phyloP scores from a whole-genome alignment of 768 basidiomycete genomes.

The Xerocomellus dryophilus region DNA sequence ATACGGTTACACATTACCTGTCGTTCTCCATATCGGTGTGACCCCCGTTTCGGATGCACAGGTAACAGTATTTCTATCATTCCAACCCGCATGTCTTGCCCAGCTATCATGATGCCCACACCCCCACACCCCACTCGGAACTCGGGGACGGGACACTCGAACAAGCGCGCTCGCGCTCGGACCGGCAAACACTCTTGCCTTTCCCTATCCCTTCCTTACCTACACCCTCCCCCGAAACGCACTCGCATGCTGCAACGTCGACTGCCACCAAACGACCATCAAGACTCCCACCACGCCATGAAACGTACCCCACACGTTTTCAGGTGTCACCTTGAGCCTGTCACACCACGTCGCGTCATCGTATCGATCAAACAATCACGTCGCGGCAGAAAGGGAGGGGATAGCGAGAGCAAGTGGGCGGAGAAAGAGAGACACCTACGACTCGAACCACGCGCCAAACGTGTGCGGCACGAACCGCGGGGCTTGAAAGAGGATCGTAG shows the following conservation, averaged over 20 bases:
- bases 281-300: constrained; percentile 71
- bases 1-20: neutral
- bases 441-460: constrained; percentile 58
- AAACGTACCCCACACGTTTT: constrained; percentile 65
- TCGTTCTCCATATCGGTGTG: neutral
- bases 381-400: no score
- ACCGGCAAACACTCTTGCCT: no score
- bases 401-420: no score
- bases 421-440: constrained; percentile 37
- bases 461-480: constrained; percentile 78
- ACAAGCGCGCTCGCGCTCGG: no score
- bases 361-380: no score
- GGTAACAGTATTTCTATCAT: neutral
- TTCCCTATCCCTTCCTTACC: neutral
- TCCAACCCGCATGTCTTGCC: no score
- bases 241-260: constrained; percentile 53
- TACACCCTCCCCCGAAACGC: constrained; percentile 31
- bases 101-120: no score
- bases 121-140: no score
- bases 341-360: neutral
- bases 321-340: constrained; percentile 57
- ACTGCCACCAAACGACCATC: constrained; percentile 83
- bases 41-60: neutral
- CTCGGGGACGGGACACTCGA: no score
- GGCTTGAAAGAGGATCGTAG: constrained; percentile 70